phyloP scores from a whole-genome alignment of 2,329 filamentous ascomycete genomes.

The Phoma sp. region DNA sequence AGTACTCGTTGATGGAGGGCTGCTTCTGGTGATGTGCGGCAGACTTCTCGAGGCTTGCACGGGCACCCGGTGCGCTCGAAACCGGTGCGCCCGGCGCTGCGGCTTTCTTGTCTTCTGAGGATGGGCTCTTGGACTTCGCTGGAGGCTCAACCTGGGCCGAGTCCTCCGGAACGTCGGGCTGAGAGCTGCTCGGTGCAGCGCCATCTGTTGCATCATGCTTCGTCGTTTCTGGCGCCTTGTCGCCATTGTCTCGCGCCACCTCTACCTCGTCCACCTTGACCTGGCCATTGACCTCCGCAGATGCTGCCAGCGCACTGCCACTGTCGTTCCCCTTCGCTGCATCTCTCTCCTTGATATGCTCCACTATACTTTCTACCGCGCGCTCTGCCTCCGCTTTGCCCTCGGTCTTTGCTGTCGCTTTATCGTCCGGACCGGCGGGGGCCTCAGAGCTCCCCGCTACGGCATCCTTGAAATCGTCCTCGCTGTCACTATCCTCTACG shows the following conservation, averaged over 20 bases:
- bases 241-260: not conserved
- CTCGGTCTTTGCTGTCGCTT: constrained; percentile 5
- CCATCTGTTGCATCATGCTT: not conserved
- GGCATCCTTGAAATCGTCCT: constrained; percentile 39
- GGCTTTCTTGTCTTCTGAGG: constrained; percentile 7
- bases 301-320: not conserved
- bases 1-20: constrained; percentile 76
- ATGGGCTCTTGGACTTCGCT: not conserved
- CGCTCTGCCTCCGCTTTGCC: constrained; percentile 25
- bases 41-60: constrained; percentile 17
- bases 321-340: not conserved
- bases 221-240: constrained; percentile 3
- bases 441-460: constrained; percentile 13
- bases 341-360: constrained; percentile 16
- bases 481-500: constrained; percentile 35
- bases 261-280: constrained; percentile 9
- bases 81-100: not conserved
- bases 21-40: constrained; percentile 12
- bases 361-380: constrained; percentile 23
- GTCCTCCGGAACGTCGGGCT: constrained; percentile 12
- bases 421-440: constrained; percentile 4
- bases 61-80: constrained; percentile 9
- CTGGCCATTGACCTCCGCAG: constrained; percentile 1
- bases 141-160: not conserved
- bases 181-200: not conserved